These are phyloP conservation scores for Aspergillus phoenicis DNA, from an alignment of 2,329 filamentous ascomycete genomes.

Conservation along the genomic window DNA sequence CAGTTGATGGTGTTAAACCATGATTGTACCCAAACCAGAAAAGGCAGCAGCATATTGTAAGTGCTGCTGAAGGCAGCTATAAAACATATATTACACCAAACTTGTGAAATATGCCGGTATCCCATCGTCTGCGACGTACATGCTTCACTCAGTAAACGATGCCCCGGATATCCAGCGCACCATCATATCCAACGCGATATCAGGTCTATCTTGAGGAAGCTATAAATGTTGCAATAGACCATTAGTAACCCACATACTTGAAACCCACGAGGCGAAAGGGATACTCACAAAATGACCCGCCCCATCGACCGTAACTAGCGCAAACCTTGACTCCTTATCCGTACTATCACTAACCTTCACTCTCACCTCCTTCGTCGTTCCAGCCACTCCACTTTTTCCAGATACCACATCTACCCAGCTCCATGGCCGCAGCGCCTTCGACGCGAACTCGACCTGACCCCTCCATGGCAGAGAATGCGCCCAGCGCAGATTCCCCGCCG, in stretches of 20 bases:
- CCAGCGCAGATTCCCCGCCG: slow-evolving; percentile 29
- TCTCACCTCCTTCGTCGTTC: slow-evolving; percentile 14
- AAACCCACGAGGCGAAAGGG: neutral
- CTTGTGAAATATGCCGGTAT: no score
- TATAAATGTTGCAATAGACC: neutral
- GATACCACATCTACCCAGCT: slow-evolving; percentile 6
- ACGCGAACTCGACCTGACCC: slow-evolving; percentile 26
- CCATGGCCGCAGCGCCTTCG: slow-evolving; percentile 23
- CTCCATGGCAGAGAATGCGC: slow-evolving; percentile 27
- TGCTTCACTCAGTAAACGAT: slow-evolving; percentile 29
- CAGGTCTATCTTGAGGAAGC: slow-evolving; percentile 18
- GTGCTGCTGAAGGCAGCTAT: no score
- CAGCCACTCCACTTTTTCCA: slow-evolving; percentile 12
- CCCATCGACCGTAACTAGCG: slow-evolving; percentile 19
- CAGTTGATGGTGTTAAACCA: no score
- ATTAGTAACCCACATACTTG: neutral
- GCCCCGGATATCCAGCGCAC: slow-evolving; percentile 46
- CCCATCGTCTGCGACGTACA: no score
- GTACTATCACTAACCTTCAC: neutral
- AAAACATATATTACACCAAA: no score
- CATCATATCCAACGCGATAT: slow-evolving; percentile 20
- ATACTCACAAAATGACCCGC: slow-evolving; percentile 21
- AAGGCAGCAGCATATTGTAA: no score
- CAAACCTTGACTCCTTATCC: slow-evolving; percentile 11
- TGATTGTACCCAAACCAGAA: no score